phyloP scores from a whole-genome alignment of 2,329 filamentous ascomycete species.

The Beauveria bassiana region DNA sequence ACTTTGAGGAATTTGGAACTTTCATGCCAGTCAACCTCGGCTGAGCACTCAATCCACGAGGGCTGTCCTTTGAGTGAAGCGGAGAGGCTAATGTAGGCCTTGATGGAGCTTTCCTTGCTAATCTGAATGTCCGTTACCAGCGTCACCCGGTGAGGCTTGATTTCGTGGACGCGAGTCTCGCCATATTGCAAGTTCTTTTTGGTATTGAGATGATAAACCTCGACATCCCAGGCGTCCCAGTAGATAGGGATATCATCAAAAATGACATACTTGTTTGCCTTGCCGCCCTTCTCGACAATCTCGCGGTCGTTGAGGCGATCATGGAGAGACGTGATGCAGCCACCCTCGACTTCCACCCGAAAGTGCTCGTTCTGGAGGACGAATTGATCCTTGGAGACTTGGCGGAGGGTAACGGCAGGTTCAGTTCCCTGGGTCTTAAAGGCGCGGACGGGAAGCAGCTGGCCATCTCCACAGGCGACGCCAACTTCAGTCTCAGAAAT shows the following conservation, averaged over 20 bases:
- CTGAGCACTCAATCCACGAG: constrained; percentile 68
- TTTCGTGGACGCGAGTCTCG: constrained; percentile 63
- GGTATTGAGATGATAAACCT: constrained; percentile 89
- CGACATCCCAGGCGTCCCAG: constrained; percentile 98
- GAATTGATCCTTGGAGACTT: constrained; percentile 56
- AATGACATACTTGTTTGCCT: constrained; percentile 85
- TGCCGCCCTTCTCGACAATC: constrained; percentile 62
- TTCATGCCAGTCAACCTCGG: constrained; percentile 94
- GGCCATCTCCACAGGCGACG: constrained; percentile 50
- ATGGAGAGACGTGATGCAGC: constrained; percentile 76
- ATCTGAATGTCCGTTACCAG: constrained; percentile 80
- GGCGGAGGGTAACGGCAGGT: constrained; percentile 43
- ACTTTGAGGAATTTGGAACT: constrained; percentile 98
- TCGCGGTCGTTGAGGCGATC: constrained; percentile 69
- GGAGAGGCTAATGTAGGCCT: constrained; percentile 73
- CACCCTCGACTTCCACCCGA: constrained; percentile 62
- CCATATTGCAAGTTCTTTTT: constrained; percentile 65
- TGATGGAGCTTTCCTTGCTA: constrained; percentile 77
- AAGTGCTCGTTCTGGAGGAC: constrained; percentile 73
- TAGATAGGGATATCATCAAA: constrained; percentile 97
- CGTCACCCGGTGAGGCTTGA: constrained; percentile 67
- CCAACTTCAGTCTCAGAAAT: constrained; percentile 46
- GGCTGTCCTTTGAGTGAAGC: constrained; percentile 52
- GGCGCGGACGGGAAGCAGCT: constrained; percentile 40
- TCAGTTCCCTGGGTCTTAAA: constrained; percentile 39